Evolutionary conservation across 1,284 basidiomycete species (phyloP), one percentile per base, ranked within the genome.

Genomic region (Trametes hirsuta): DNA sequence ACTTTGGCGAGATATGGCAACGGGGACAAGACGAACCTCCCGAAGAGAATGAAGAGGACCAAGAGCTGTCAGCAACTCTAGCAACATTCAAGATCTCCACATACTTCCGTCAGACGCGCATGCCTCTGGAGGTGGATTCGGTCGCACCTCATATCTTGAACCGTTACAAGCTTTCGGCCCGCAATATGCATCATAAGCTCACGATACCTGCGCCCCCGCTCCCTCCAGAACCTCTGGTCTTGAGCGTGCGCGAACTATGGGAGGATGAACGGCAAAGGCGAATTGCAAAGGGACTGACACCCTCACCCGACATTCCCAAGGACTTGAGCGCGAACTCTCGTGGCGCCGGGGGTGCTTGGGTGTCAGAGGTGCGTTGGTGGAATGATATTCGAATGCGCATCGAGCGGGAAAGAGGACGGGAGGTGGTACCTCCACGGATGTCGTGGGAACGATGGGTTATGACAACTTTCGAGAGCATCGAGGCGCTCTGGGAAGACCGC

Each of bases 201-300:
- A 71, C 82, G 25, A 85, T 90, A 71, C 78, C 86, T 66, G 72
- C 81, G 56, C 72, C 80, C 34, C 69, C 79, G 61, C 68, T 79
- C 18, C 80, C 88, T 2, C 72, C 82, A 14, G 91, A 93, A 65
- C 94, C 93, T 51, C 83, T 97, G 24, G 92, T 99, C 0, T 82
- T 89, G 30, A 90, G 93, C 66, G 89, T 98, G 53, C 88, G 90
- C 55, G 96, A 97, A 72, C 80, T 99, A 1, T 99, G 97, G 97
- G 92, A 96, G 55, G 95, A 97, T 67, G 97, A 98, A 72, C 86
- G 90, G 10, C 79, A 81, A 10, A 84, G 95, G 4, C 81, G 96
- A 15, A 71, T 75, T 14, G 81, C 79, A 6, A 82, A 81, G 30
- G 94, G 94, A 0, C 77, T 92, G 22, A 68, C 82, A 58, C 87